A percentile compares a stretch with the other conserved stretches of the same genome.
Conservation (phyloP, 495 filamentous ascomycete genomes). For the Penicillium chermesinum region DNA sequence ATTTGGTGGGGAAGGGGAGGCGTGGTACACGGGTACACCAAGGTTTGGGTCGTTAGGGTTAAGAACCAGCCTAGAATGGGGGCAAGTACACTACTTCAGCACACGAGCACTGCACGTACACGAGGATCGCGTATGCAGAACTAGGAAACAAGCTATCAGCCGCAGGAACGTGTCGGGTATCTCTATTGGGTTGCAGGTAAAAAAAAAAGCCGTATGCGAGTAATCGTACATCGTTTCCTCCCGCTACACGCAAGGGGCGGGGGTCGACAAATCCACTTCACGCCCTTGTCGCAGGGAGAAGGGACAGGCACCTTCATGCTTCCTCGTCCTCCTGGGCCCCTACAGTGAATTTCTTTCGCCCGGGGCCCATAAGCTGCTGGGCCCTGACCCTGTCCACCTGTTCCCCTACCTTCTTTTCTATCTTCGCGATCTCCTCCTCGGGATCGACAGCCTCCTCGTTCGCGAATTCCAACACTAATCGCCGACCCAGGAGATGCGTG, state of each 20-base stretch:
- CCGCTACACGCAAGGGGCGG: constrained; percentile 36
- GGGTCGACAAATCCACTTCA: constrained; percentile 17
- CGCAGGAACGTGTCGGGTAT: constrained; percentile 41
- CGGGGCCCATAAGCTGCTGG: constrained; percentile 74
- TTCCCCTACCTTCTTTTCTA: constrained; percentile 88
- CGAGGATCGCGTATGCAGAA: constrained; percentile 24
- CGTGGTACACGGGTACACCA: constrained; percentile 15
- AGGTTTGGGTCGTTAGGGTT: constrained; percentile 15
- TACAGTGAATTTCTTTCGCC: constrained; percentile 84
- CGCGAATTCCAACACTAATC: constrained; percentile 85
- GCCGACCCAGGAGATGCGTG: constrained; percentile 87
- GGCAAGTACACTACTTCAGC: constrained; percentile 14
- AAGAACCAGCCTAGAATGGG: constrained; percentile 19
- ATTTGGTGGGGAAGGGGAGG: constrained; percentile 11
- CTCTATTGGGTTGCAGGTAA: constrained; percentile 20
- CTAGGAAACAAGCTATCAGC: constrained; percentile 27
- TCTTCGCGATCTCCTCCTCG: constrained; percentile 91
- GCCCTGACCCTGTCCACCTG: constrained; percentile 84
- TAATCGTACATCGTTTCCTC: constrained; percentile 29
- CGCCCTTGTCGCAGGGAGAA: constrained; percentile 35
- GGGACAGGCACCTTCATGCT: constrained; percentile 35
- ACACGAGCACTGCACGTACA: constrained; percentile 23
- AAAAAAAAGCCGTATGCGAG: constrained; percentile 19
- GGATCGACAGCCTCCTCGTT: constrained; percentile 79
- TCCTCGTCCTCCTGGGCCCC: constrained; percentile 65